A percentile compares a stretch with the other conserved stretches of the same genome.
Conservation (phyloP, 495 filamentous ascomycete species). For the Staphylotrichum longicolle region DNA sequence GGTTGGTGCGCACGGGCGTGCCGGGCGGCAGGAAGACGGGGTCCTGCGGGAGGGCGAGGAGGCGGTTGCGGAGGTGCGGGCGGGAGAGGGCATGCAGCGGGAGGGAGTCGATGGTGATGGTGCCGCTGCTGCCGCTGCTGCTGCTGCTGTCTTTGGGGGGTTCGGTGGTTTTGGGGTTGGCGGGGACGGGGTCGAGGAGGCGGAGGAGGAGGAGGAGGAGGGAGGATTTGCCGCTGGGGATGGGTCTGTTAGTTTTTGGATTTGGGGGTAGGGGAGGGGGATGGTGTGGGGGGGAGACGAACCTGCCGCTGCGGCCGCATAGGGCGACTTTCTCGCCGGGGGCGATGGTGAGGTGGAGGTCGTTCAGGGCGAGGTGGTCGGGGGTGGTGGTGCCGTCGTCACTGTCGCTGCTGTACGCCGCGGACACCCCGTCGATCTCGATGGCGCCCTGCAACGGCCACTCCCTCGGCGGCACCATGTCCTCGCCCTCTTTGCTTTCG, state of each 20-base stretch:
- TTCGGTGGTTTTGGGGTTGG: conserved; percentile 46
- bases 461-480: conserved; percentile 25
- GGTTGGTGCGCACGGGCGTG: conserved; percentile 42
- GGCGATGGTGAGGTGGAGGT: conserved; percentile 24
- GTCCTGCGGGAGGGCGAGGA: conserved; percentile 51
- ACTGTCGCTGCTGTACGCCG: conserved; percentile 20
- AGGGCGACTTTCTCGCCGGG: conserved; percentile 29
- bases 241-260: neutral
- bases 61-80: conserved; percentile 21
- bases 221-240: conserved; percentile 74
- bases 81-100: conserved; percentile 24
- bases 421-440: conserved; percentile 26
- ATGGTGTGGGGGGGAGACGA: neutral
- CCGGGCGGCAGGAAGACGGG: conserved; percentile 55
- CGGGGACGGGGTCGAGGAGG: conserved; percentile 71
- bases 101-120: conserved; percentile 25
- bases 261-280: too few relatives aligned
- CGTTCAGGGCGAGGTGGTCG: conserved; percentile 23
- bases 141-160: conserved; percentile 16
- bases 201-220: conserved; percentile 89
- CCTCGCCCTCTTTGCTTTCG: conserved; percentile 24
- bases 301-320: conserved; percentile 31
- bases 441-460: conserved; percentile 30
- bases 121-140: neutral
- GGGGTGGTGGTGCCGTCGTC: neutral